Evolutionary conservation across 2,329 filamentous ascomycete species (phyloP).

Genomic region (Hysterium pulicare): DNA sequence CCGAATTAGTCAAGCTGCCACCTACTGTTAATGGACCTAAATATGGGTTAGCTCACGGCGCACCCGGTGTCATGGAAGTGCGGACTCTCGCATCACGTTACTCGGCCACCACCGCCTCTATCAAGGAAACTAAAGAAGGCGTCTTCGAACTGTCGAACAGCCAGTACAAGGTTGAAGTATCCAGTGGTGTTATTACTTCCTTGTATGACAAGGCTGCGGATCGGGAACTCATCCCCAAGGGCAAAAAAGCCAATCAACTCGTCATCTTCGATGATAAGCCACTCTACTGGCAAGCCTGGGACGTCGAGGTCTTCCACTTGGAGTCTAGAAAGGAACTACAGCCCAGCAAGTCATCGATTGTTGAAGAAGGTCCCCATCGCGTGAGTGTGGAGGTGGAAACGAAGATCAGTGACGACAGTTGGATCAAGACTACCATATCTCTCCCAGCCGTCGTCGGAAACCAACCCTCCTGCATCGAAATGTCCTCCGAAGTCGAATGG

Average conservation of each 20-base stretch:
- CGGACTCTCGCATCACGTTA: slow-evolving; percentile 23
- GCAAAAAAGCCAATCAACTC: slow-evolving; percentile 79
- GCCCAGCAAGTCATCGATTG: slow-evolving; percentile 65
- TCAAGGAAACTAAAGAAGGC: slow-evolving; percentile 54
- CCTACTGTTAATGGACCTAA: slow-evolving; percentile 17
- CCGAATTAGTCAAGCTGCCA: slow-evolving; percentile 67
- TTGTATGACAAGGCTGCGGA: slow-evolving; percentile 70
- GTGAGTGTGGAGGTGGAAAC: slow-evolving; percentile 82
- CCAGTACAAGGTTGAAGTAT: slow-evolving; percentile 69
- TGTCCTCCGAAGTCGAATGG: slow-evolving; percentile 90
- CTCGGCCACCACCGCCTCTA: slow-evolving; percentile 37
- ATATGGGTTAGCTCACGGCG: slow-evolving; percentile 45
- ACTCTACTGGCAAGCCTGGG: slow-evolving; percentile 96
- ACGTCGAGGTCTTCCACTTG: slow-evolving; percentile 94
- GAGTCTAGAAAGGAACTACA: slow-evolving; percentile 76
- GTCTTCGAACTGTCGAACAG: slow-evolving; percentile 78
- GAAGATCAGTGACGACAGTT: slow-evolving; percentile 82
- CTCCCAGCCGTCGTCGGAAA: slow-evolving; percentile 66
- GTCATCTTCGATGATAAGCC: slow-evolving; percentile 98
- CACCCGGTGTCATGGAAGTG: slow-evolving; percentile 42
- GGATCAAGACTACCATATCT: slow-evolving; percentile 80
- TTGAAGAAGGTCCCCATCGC: slow-evolving; percentile 68
- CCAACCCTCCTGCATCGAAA: slow-evolving; percentile 68
- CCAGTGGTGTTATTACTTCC: slow-evolving; percentile 76
- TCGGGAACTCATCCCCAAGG: slow-evolving; percentile 72